Base-by-base conservation (phyloP, 192 early-diverging fungal genomes). In the Coemansia sp. region DNA sequence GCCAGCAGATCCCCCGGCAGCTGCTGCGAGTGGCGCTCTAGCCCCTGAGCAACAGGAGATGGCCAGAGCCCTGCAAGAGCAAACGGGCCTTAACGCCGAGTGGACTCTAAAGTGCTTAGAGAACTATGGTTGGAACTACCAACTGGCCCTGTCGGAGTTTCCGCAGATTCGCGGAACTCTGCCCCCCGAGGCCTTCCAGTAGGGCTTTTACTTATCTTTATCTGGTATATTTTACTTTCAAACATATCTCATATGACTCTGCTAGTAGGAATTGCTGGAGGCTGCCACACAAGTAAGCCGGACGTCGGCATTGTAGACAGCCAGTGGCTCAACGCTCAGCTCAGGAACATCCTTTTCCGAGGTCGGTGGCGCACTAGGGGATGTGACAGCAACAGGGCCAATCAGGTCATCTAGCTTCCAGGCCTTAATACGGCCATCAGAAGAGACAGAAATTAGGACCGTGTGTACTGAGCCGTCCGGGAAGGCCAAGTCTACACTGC, bases 351-450 rank as follows among this genome's bases (percentile, higher is more conserved):
- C 49, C 20, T 47, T 51, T 43, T 51, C 31, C n/a, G 71, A 9
- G 20, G 29, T 51, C 36, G 16, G 2, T 20, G 49, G 41, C 3
- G 60, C 61, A 34, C 34, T 27, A 5, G 52, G 42, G 54, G 8
- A 18, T 52, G 33, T 8, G 33, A 41, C 33, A 15, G 40, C 22
- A 12, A 73, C 54, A 13, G 66, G 60, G 20, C 66, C 86, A 49
- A 88, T 76, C 70, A 87, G 66, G 52, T 78, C 75, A 49, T 86
- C 85, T 52, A 93, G 46, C 70, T 87, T 87, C 93, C 93, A 94
- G 33, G 84, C 74, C 70, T 90, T 89, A 60, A 94, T 87, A 0
- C 78, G 63, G 51, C 93, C 93, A 71, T 94, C 92, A 0, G 93
- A 92, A 1, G 93, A 93, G 22, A 86, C 84, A 46, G 91, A 86